These are phyloP conservation scores for Melaleuca quinquenervia DNA, from an alignment of 345 rosid species.

Conservation along the genomic window DNA sequence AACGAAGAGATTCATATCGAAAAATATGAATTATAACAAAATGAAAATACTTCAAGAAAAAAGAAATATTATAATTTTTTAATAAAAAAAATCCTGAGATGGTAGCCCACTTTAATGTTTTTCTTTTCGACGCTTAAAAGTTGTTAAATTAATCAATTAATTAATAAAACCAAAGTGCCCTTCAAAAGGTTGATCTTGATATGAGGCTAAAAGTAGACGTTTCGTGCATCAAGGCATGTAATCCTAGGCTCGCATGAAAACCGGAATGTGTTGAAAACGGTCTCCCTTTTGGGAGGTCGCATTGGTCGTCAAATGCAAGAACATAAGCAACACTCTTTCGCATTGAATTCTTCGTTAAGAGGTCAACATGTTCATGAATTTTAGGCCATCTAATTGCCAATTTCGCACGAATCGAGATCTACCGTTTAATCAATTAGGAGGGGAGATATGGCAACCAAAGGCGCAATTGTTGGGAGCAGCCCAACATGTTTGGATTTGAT, in stretches of 20 bases:
- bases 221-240: background rate
- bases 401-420: background rate
- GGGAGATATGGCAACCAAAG: background rate
- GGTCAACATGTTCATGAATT: background rate
- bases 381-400: background rate
- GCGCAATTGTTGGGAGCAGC: background rate
- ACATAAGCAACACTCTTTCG: background rate
- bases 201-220: background rate
- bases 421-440: background rate
- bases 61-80: background rate
- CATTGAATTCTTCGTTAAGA: background rate
- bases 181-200: background rate
- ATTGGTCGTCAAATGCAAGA: background rate
- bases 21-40: background rate
- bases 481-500: too few species aligned
- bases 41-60: background rate
- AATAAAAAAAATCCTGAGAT: background rate
- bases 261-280: background rate
- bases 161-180: background rate
- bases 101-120: background rate
- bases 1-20: accelerated
- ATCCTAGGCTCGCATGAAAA: background rate
- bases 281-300: background rate
- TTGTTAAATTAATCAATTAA: background rate
- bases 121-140: background rate